phyloP scores from a whole-genome alignment of 2,329 filamentous ascomycete species.

The Aureobasidium sp. region DNA sequence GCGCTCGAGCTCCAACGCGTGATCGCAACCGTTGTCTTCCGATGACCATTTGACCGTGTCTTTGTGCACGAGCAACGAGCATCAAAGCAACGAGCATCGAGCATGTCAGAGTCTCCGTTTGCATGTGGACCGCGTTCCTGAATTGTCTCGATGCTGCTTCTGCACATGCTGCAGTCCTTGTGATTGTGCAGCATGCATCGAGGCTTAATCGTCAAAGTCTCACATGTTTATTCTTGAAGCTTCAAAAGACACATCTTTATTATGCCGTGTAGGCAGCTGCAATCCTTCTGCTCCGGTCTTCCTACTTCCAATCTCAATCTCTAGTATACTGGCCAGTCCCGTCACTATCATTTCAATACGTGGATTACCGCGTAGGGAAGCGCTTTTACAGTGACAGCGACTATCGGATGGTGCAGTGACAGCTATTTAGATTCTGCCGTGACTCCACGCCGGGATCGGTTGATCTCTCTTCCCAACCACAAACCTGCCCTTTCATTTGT shows the following conservation, averaged over 20 bases:
- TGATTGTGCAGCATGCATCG: not conserved
- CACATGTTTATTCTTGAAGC: not conserved
- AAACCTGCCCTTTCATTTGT: not conserved
- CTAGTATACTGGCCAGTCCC: not conserved
- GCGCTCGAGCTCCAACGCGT: not conserved
- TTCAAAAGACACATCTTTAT: not conserved
- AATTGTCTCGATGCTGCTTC: not conserved
- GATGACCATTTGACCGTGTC: not conserved
- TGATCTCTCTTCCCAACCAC: slow-evolving; percentile 6
- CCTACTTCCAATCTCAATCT: not conserved
- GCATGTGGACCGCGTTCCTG: not conserved
- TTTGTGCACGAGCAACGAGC: not conserved
- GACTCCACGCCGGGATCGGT: slow-evolving; percentile 4
- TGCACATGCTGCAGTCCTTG: not conserved
- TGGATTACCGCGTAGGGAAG: not conserved
- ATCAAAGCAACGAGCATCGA: not conserved
- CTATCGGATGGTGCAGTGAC: not conserved
- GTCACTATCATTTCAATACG: not conserved
- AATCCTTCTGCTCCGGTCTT: not conserved
- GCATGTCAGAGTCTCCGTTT: not conserved
- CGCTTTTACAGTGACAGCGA: not conserved
- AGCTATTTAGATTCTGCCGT: not conserved
- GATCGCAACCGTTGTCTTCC: not conserved
- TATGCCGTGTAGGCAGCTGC: not conserved
- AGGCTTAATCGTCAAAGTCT: not conserved